These are phyloP conservation scores for Helianthus tuberosus DNA, from an alignment of 129 eudicot species.

Conservation along the genomic window DNA sequence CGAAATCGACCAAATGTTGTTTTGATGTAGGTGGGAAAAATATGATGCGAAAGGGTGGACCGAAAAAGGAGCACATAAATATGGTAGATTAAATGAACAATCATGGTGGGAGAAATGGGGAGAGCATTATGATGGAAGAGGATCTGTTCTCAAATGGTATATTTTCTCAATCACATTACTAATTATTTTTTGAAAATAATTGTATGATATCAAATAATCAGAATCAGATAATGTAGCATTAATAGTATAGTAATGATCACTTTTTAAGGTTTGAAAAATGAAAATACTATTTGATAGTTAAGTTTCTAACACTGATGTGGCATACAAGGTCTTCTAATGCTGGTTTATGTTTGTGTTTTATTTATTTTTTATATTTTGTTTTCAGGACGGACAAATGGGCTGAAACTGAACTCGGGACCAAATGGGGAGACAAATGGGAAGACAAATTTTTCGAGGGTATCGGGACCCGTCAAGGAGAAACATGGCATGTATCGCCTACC, in stretches of 20 bases:
- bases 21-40: constrained; percentile 78
- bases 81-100: constrained; percentile 89
- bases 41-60: constrained; percentile 98
- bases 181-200: no score
- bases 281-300: no score
- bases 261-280: background rate
- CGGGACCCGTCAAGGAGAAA: constrained; percentile 98
- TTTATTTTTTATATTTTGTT: background rate
- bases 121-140: constrained; percentile 94
- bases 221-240: background rate
- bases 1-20: background rate
- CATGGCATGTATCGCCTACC: constrained; percentile 90
- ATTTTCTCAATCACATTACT: background rate
- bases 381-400: constrained; percentile 98
- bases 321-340: background rate
- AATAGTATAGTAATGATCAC: background rate
- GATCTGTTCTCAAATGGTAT: constrained; percentile 91
- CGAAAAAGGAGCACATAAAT: constrained; percentile 95
- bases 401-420: constrained; percentile 92
- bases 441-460: constrained; percentile 86
- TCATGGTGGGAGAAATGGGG: constrained; percentile 99
- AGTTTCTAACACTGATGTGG: no score
- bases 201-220: background rate
- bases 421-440: constrained; percentile 99
- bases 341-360: background rate